Evolutionary conservation across 371 early-diverging fungal species (phyloP).

Genomic region (Mortierella sp.): DNA sequence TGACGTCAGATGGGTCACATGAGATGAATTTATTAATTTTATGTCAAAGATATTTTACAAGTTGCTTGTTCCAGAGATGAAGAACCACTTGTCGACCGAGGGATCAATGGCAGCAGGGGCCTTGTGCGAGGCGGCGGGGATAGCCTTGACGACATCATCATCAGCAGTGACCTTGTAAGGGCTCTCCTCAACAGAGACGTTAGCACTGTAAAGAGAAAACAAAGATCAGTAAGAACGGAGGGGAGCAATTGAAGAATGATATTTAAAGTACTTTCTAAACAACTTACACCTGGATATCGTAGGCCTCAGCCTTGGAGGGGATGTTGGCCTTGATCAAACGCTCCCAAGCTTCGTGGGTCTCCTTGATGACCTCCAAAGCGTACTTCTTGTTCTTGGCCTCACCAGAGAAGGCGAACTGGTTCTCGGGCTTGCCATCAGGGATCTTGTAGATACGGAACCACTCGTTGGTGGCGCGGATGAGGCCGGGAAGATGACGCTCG

Average conservation of each 20-base stretch:
- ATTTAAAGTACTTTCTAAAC: background rate
- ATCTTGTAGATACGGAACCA: slow-evolving; percentile 99
- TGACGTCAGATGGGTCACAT: background rate
- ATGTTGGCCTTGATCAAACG: slow-evolving; percentile 78
- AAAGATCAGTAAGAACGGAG: slow-evolving; percentile 10
- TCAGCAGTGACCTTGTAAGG: slow-evolving; percentile 76
- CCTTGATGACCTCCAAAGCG: slow-evolving; percentile 92
- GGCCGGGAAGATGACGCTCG: slow-evolving; percentile 94
- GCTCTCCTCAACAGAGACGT: slow-evolving; percentile 79
- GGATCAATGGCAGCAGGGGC: slow-evolving; percentile 75
- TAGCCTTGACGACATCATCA: slow-evolving; percentile 65
- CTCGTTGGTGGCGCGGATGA: slow-evolving; percentile 94
- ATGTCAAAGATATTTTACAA: slow-evolving; percentile 63
- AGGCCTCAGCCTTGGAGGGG: slow-evolving; percentile 72
- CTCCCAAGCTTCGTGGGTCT: slow-evolving; percentile 97
- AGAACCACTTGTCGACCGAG: slow-evolving; percentile 98
- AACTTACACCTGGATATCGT: slow-evolving; percentile 78
- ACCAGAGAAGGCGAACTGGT: slow-evolving; percentile 98
- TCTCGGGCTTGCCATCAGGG: slow-evolving; percentile 99
- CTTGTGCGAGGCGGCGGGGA: slow-evolving; percentile 76
- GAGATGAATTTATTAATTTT: too few species aligned
- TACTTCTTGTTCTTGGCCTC: slow-evolving; percentile 91
- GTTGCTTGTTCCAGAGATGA: slow-evolving; percentile 83
- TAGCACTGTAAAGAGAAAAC: slow-evolving; percentile 61
- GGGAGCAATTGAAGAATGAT: background rate